phyloP scores from a whole-genome alignment of 306 rosid species.

The Mimosa pudica region DNA sequence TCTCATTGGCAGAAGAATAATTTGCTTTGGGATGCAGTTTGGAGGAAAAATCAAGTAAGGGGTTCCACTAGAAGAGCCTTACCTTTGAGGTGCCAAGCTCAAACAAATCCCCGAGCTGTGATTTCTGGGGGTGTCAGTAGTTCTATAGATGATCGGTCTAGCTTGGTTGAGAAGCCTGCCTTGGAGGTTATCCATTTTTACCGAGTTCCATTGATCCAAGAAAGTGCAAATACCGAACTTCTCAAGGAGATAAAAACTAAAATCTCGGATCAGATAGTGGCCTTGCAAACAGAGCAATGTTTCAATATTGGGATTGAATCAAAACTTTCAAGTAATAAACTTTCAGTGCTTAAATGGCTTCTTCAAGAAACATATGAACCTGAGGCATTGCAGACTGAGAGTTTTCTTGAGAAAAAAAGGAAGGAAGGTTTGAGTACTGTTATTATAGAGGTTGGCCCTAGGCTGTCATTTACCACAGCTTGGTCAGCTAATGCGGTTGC shows the following conservation, averaged over 20 bases:
- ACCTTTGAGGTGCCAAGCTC: conserved; percentile 56
- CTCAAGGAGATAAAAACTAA: conserved; percentile 66
- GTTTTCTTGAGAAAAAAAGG: conserved; percentile 76
- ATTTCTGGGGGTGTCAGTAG: conserved; percentile 52
- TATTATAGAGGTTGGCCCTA: conserved; percentile 86
- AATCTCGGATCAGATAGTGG: conserved; percentile 70
- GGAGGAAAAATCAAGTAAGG: conserved; percentile 13
- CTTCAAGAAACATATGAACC: conserved; percentile 91
- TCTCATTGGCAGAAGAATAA: conserved; percentile 35
- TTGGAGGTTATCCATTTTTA: conserved; percentile 62
- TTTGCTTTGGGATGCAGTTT: conserved; percentile 47
- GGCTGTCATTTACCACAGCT: conserved; percentile 86
- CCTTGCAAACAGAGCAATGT: conserved; percentile 74
- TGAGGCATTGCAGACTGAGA: conserved; percentile 69
- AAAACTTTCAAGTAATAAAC: conserved; percentile 50
- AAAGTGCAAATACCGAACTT: conserved; percentile 70
- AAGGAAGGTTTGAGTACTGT: conserved; percentile 61
- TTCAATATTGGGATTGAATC: conserved; percentile 68
- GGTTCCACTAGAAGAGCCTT: conserved; percentile 38
- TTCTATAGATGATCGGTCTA: conserved; percentile 48
- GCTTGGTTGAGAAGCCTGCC: conserved; percentile 53
- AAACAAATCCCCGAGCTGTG: conserved; percentile 52
- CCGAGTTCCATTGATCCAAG: conserved; percentile 71
- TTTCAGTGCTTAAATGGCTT: conserved; percentile 74
- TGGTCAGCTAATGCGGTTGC: conserved; percentile 96